These are phyloP conservation scores for Cystoisospora suis DNA, from an alignment of 169 alveolate genomes.

Conservation along the genomic window DNA sequence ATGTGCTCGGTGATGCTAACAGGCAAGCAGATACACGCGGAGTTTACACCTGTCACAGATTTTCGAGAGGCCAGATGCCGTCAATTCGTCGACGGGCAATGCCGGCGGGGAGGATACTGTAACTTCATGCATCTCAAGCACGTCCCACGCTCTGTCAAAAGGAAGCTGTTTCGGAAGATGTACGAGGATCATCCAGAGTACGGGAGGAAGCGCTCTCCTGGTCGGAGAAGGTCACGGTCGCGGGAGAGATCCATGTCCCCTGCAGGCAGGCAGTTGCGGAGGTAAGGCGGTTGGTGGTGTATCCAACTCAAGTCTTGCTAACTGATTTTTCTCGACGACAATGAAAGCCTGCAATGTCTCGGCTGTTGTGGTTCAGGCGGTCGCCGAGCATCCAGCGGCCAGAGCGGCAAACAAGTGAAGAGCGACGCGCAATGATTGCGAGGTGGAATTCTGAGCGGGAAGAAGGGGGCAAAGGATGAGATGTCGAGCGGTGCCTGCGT, in stretches of 20 bases:
- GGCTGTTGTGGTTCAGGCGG: background rate
- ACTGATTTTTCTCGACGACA: background rate
- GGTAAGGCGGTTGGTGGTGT: background rate
- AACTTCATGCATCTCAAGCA: slow-evolving; percentile 99
- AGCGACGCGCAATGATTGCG: slow-evolving; percentile 73
- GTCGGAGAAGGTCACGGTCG: slow-evolving; percentile 72
- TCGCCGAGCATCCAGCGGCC: slow-evolving; percentile 55
- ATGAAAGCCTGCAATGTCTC: background rate
- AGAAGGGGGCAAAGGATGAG: slow-evolving; percentile 9
- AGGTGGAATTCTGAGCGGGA: slow-evolving; percentile 70
- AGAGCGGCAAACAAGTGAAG: slow-evolving; percentile 67
- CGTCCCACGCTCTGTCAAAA: slow-evolving; percentile 92
- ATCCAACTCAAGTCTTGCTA: background rate
- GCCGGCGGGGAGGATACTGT: slow-evolving; percentile 95
- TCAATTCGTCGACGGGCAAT: slow-evolving; percentile 97
- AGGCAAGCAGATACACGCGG: slow-evolving; percentile 90
- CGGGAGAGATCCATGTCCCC: slow-evolving; percentile 45
- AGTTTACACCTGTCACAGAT: slow-evolving; percentile 99
- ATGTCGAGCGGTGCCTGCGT: too few relatives aligned
- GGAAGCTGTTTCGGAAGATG: slow-evolving; percentile 94
- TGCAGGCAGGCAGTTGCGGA: background rate
- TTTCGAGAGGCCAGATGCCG: slow-evolving; percentile 98
- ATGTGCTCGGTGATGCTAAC: slow-evolving; percentile 74
- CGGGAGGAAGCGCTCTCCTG: slow-evolving; percentile 77
- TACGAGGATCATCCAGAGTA: slow-evolving; percentile 97